Conservation (phyloP, 768 basidiomycete species). For the Leccinellum rugosiceps region DNA sequence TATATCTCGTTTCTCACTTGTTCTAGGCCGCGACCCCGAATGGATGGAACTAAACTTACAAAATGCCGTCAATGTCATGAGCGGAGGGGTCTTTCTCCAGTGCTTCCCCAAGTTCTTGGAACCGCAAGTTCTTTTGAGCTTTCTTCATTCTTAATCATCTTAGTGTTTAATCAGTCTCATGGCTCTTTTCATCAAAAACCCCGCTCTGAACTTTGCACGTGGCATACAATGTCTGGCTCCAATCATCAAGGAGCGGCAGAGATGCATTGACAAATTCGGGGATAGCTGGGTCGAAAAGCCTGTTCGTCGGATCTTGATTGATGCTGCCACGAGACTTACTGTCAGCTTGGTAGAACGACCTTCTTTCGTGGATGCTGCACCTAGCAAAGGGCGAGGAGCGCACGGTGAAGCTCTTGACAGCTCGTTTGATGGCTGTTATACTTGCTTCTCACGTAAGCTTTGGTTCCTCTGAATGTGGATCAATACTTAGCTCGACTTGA, state of each 20-base stretch:
- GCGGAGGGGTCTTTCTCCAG: not conserved
- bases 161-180: not conserved
- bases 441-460: constrained; percentile 12
- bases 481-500: not conserved
- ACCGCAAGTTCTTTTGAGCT: not conserved
- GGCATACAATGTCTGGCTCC: not conserved
- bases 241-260: constrained; percentile 1
- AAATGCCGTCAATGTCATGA: not conserved
- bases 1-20: not conserved
- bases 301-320: not conserved
- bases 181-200: not conserved
- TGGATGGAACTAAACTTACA: not conserved
- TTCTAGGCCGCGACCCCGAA: not conserved
- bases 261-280: not conserved
- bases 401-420: too few species aligned
- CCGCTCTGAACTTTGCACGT: not conserved
- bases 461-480: not conserved
- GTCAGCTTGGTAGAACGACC: not conserved
- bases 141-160: not conserved
- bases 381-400: not conserved
- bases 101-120: not conserved
- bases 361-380: not conserved
- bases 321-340: not conserved
- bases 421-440: too few species aligned
- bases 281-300: not conserved